phyloP scores from a whole-genome alignment of 352 stramenopile genomes.

The Halophytophthora polymorphica region DNA sequence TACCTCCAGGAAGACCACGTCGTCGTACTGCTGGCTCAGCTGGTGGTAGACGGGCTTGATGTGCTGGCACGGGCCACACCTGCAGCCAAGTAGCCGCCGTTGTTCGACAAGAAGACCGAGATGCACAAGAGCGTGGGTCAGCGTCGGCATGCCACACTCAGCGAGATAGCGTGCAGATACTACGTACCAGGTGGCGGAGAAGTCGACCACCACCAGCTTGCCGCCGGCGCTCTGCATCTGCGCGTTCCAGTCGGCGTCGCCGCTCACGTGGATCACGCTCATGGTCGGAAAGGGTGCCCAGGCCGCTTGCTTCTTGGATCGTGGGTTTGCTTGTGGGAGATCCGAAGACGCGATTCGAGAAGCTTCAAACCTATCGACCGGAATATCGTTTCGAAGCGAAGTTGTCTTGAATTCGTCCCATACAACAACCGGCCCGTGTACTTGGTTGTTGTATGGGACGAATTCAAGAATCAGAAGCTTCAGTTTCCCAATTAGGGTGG shows the following conservation, averaged over 20 bases:
- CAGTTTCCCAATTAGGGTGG: too few species aligned
- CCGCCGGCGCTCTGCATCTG: constrained; percentile 67
- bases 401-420: too few species aligned
- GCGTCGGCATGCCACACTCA: neutral
- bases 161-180: neutral
- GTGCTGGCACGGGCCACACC: constrained; percentile 80
- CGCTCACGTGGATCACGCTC: constrained; percentile 67
- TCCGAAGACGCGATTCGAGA: too few species aligned
- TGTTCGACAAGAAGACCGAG: neutral
- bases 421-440: too few species aligned
- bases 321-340: too few species aligned
- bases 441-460: too few species aligned
- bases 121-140: neutral
- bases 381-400: too few species aligned
- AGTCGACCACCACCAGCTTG: constrained; percentile 90
- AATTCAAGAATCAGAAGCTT: too few species aligned
- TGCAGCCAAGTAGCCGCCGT: constrained; percentile 4
- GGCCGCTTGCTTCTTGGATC: neutral
- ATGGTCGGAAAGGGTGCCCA: constrained; percentile 31
- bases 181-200: constrained; percentile 79
- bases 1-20: constrained; percentile 87
- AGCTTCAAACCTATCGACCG: too few species aligned
- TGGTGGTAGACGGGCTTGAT: constrained; percentile 86
- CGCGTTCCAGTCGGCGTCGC: constrained; percentile 78
- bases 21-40: constrained; percentile 73